phyloP scores from a whole-genome alignment of 148 eudicot species.

The Rhododendron simsii region DNA sequence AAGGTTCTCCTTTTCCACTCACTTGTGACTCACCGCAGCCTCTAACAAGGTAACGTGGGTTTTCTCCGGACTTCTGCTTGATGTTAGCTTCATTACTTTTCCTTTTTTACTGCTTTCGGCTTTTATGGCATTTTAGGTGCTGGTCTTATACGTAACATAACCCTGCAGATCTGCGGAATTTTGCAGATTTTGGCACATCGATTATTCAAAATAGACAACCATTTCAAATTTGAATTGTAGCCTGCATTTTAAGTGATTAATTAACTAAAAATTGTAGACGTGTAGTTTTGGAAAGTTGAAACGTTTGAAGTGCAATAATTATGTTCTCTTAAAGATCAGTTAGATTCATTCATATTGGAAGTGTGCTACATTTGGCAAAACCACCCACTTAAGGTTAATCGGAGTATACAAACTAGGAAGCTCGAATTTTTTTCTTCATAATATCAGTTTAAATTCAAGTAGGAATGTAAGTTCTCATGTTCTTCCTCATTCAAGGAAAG shows the following conservation, averaged over 20 bases:
- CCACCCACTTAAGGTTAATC: too few species aligned
- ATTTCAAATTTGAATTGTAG: too few species aligned
- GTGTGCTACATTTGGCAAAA: too few species aligned
- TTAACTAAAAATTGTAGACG: too few species aligned
- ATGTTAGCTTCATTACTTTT: neutral
- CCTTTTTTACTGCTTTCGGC: neutral
- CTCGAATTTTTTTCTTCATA: neutral
- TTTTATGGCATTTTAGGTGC: neutral
- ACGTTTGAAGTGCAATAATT: neutral
- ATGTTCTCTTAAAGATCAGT: neutral
- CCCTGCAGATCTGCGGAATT: neutral
- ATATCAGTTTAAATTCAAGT: neutral
- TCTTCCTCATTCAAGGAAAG: neutral
- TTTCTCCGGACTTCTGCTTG: neutral
- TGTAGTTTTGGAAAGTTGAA: neutral
- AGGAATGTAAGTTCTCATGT: neutral
- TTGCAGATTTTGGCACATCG: too few species aligned
- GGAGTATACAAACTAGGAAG: neutral
- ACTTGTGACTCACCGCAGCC: conserved; percentile 37
- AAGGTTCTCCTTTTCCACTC: conserved; percentile 39
- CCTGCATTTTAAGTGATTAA: too few species aligned
- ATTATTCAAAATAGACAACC: too few species aligned
- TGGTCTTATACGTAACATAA: neutral
- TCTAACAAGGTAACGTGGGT: conserved; percentile 45
- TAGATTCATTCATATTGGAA: too few species aligned